phyloP scores from a whole-genome alignment of 1,284 basidiomycete genomes.

The Cyathus pygmaeus region DNA sequence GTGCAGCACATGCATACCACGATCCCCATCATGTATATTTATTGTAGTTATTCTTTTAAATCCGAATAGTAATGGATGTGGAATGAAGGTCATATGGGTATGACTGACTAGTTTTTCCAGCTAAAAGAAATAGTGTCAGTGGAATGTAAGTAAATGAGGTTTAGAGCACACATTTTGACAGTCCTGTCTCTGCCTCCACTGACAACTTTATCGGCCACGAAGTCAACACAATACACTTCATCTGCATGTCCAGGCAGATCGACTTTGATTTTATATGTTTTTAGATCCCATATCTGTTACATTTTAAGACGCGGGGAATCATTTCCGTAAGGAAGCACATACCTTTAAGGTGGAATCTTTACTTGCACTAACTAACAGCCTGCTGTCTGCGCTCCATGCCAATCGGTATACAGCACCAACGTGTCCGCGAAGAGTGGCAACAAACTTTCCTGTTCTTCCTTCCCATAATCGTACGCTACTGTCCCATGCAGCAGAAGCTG shows the following conservation, averaged over 20 bases:
- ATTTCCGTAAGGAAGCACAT: conserved; percentile 24
- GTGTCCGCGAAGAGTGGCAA: conserved; percentile 92
- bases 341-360: conserved; percentile 97
- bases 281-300: conserved; percentile 91
- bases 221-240: conserved; percentile 99
- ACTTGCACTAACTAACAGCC: conserved; percentile 92
- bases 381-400: conserved; percentile 94
- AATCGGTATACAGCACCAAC: conserved; percentile 94
- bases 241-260: conserved; percentile 97
- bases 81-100: not conserved
- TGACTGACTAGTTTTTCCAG: not conserved
- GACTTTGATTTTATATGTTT: conserved; percentile 92
- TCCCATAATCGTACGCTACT: conserved; percentile 95
- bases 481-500: conserved; percentile 93
- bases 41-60: not conserved
- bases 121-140: no score
- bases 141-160: no score
- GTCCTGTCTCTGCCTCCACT: conserved; percentile 86
- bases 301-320: not conserved
- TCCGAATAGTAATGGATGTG: not conserved
- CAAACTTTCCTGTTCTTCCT: conserved; percentile 91
- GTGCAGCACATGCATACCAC: no score
- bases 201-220: conserved; percentile 97
- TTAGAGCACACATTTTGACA: conserved; percentile 71
- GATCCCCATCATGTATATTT: not conserved